phyloP scores from a whole-genome alignment of 75 land plant genomes.

The Chamaecyparis obtusa region DNA sequence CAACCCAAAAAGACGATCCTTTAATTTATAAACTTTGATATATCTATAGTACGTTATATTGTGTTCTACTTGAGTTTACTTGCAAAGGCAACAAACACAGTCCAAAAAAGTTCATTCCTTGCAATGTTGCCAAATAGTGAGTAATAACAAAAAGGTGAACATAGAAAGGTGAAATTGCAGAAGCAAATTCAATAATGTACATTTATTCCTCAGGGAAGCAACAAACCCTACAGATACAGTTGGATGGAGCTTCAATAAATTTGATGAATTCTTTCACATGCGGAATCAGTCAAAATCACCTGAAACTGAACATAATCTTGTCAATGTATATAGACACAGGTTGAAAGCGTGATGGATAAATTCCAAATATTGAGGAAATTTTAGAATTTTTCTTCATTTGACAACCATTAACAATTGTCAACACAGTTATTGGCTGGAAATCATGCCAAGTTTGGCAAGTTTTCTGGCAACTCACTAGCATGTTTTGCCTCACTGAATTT shows the following conservation, averaged over 20 bases:
- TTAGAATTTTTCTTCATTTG: too few relatives aligned
- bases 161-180: not conserved
- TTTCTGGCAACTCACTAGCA: too few relatives aligned
- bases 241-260: slow-evolving; percentile 10
- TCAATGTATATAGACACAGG: too few relatives aligned
- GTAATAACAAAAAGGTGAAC: not conserved
- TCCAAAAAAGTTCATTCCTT: not conserved
- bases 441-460: too few relatives aligned
- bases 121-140: not conserved
- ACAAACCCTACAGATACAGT: not conserved
- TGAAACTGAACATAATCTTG: too few relatives aligned
- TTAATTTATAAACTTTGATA: not conserved
- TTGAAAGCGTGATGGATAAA: too few relatives aligned
- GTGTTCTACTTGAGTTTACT: not conserved
- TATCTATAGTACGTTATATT: not conserved
- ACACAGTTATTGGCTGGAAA: too few relatives aligned
- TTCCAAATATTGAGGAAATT: too few relatives aligned
- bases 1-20: not conserved
- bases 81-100: not conserved
- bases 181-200: not conserved
- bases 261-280: too few relatives aligned
- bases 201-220: not conserved
- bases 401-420: too few relatives aligned
- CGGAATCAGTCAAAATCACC: too few relatives aligned
- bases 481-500: too few relatives aligned